Base-by-base conservation (phyloP, 805 yeast species). In the Ogataea ganodermae region DNA sequence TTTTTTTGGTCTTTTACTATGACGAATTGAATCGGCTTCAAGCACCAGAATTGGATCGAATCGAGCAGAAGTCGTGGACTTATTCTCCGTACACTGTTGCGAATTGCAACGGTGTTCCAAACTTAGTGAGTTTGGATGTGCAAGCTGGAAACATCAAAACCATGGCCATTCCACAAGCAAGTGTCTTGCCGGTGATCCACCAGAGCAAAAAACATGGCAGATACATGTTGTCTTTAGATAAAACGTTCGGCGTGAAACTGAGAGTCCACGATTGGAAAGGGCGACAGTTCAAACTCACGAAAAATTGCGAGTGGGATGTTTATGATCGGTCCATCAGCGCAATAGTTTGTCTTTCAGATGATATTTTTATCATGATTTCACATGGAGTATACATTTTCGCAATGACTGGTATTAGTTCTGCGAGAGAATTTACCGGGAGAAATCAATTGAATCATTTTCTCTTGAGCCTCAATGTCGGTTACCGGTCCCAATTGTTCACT, bases 301-400 rank as follows among this genome's bases (percentile, higher is more conserved):
- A 6, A 4, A 5, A 17, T 6, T n/a, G 9, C 10, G n/a, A 32
- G 18, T 6, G 4, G 16, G 36, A 6, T 10, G 6, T 33, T 8
- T 3, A 20, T 4, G 40, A 36, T 14, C 28, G 17, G n/a, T 28
- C 21, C 7, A 26, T 45, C 10, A 26, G 18, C 20, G 16, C 16
- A 9, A 32, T 44, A 7, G 14, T 30, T 6, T 9, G 14, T 16
- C 26, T 42, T 6, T 3, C 17, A 3, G 4, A n/a, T 8, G 41
- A 35, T 32, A 17, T 35, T 14, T 40, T 27, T 31, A 31, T 48
- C 37, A 17, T 48, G 35, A 39, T 44, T 16, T 48, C 51, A 27
- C 33, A 48, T 26, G 17, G 22, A 3, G 18, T 45, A n/a, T 45
- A 45, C 27, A 21, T 45, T n/a, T 27, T 45, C 23, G 23, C 40